Evolutionary conservation across 441 rosid species (phyloP).

Genomic region (Erysimum cheiri): DNA sequence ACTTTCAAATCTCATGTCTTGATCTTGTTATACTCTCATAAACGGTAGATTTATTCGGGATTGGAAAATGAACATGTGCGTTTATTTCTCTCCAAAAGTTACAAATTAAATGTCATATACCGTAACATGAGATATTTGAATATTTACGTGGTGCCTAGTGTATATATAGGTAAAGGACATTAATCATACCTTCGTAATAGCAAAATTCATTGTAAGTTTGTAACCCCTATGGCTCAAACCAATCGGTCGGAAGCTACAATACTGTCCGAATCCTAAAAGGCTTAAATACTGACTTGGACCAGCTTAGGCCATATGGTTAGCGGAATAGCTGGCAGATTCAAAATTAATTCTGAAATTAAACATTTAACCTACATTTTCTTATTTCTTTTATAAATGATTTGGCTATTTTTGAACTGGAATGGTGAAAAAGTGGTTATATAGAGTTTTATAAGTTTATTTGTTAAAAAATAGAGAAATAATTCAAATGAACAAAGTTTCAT

Average conservation of each 20-base stretch:
- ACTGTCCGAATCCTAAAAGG: not conserved
- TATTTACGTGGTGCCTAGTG: slow-evolving; percentile 21
- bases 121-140: slow-evolving; percentile 10
- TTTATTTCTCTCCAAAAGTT: not conserved
- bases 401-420: not conserved
- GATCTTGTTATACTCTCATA: slow-evolving; percentile 3
- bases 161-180: not conserved
- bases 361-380: not conserved
- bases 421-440: slow-evolving; percentile 28
- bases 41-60: not conserved
- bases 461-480: not conserved
- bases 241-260: slow-evolving; percentile 5
- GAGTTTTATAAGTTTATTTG: not conserved
- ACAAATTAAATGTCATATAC: slow-evolving; percentile 1
- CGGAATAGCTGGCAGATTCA: slow-evolving; percentile 9
- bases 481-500: not conserved
- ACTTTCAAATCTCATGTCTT: not conserved
- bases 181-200: slow-evolving; percentile 4
- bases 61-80: not conserved
- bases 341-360: not conserved
- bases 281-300: not conserved
- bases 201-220: slow-evolving; percentile 7
- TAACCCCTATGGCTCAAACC: not conserved
- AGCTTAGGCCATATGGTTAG: not conserved
- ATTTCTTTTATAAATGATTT: not conserved